Base-by-base conservation (phyloP, 768 basidiomycete genomes). In the Ramaria sp. region DNA sequence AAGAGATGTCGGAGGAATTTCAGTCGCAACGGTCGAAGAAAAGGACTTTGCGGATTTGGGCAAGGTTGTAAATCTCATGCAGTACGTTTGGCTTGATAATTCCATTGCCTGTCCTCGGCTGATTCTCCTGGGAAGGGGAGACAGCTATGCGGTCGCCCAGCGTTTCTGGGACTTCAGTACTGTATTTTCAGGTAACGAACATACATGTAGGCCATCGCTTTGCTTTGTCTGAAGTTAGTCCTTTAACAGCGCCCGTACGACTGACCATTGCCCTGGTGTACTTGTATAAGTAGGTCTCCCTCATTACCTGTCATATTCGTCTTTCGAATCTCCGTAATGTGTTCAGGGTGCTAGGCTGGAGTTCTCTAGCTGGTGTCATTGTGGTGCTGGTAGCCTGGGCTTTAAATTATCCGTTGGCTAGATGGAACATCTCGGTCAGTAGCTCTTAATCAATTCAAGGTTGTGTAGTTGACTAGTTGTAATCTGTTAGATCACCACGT, bases 51-150 rank as follows among this genome's bases (percentile, higher is more conserved):
- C 82, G 2, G 81, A 84, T 61, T 69, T 86, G n/a, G 83, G 83
- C 4, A 83, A 81, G 66, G 83, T 87, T 31, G 78, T 85, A 7
- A 86, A 87, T 64, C 71, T 87, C 38, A 87, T 87, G 84, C 82
- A 84, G 83, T 85, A 58, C 50, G 78, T 50, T 61, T n/a, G 51
- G 17, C 39, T 15, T 52, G 34, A 37, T 45, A 49, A 42, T 17
- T 46, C n/a, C 30, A 11, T 41, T 17, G 30, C 2, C 13, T 27
- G 12, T 53, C 33, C 41, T 42, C 17, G 9, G 1, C 45, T 20
- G 17, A 43, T 3, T 41, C 4, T 7, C 53, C 19, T n/a, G 24
- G 27, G 7, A 64, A 87, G 84, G 67, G 83, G 83, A 19, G 85
- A 87, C 64, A 72, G 82, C 0, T 87, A 86, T 62, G 78, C 83